Conservation (phyloP, 2,329 filamentous ascomycete genomes). For the Colletotrichum camelliae region DNA sequence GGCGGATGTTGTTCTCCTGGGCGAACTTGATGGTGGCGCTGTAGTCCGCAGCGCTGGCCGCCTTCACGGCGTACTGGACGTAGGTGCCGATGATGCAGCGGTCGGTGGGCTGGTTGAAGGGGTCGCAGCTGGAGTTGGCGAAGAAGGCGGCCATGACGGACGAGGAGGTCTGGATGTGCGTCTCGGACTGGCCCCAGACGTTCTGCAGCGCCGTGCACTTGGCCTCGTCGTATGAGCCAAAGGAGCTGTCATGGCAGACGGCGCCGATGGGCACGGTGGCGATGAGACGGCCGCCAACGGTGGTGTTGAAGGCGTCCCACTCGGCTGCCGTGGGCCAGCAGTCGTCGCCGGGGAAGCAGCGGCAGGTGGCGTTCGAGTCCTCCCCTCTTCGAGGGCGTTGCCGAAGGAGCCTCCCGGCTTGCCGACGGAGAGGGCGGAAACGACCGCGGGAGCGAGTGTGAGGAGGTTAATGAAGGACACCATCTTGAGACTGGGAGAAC, state of each 20-base stretch:
- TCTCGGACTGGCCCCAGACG: constrained; percentile 48
- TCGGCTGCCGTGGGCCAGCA: constrained; percentile 53
- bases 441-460: constrained; percentile 8
- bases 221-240: constrained; percentile 53
- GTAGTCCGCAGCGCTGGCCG: constrained; percentile 11
- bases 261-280: constrained; percentile 54
- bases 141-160: constrained; percentile 44
- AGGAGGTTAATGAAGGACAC: constrained; percentile 14
- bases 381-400: background rate
- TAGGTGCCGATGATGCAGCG: constrained; percentile 15
- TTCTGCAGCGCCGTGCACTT: constrained; percentile 46
- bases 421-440: constrained; percentile 5
- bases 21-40: constrained; percentile 36
- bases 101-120: constrained; percentile 29
- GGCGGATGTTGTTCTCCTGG: constrained; percentile 44
- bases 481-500: background rate
- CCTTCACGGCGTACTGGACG: constrained; percentile 19
- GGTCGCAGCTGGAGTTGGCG: constrained; percentile 45
- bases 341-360: constrained; percentile 54
- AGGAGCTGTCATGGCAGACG: constrained; percentile 55
- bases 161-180: constrained; percentile 47
- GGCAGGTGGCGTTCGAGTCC: constrained; percentile 35
- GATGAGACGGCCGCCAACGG: constrained; percentile 55
- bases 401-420: background rate
- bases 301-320: constrained; percentile 57